phyloP scores from a whole-genome alignment of 2,329 filamentous ascomycete species.

The Incumbomyces lentus region DNA sequence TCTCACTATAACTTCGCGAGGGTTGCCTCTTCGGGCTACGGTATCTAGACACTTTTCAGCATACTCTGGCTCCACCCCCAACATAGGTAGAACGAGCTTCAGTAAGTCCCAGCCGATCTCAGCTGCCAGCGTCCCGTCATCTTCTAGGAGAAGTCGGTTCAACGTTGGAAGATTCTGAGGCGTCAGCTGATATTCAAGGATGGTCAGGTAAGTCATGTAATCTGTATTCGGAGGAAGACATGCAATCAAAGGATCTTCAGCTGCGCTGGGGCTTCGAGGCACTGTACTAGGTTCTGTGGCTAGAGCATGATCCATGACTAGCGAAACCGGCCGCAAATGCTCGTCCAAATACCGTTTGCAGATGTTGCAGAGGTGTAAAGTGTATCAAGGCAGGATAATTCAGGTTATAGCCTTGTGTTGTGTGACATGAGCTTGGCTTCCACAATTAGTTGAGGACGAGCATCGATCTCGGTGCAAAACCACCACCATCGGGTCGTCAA shows the following conservation, averaged over 20 bases:
- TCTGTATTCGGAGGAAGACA: conserved; percentile 53
- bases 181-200: conserved; percentile 55
- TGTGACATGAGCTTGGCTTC: too few relatives aligned
- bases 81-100: conserved; percentile 49
- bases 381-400: too few relatives aligned
- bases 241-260: conserved; percentile 40
- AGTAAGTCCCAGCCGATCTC: conserved; percentile 60
- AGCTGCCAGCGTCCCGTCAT: conserved; percentile 48
- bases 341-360: too few relatives aligned
- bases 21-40: conserved; percentile 52
- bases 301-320: too few relatives aligned
- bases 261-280: neutral
- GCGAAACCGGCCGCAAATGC: too few relatives aligned
- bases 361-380: too few relatives aligned
- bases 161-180: conserved; percentile 47
- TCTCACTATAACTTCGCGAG: conserved; percentile 53
- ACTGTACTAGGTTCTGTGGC: too few relatives aligned
- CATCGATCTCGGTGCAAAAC: too few relatives aligned
- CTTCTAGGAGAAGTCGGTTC: conserved; percentile 50
- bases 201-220: conserved; percentile 55
- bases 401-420: too few relatives aligned
- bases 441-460: too few relatives aligned
- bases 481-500: too few relatives aligned
- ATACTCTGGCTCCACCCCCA: conserved; percentile 34
- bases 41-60: conserved; percentile 51